phyloP scores from a whole-genome alignment of 2,329 filamentous ascomycete species.

The Alternaria ethzedia region DNA sequence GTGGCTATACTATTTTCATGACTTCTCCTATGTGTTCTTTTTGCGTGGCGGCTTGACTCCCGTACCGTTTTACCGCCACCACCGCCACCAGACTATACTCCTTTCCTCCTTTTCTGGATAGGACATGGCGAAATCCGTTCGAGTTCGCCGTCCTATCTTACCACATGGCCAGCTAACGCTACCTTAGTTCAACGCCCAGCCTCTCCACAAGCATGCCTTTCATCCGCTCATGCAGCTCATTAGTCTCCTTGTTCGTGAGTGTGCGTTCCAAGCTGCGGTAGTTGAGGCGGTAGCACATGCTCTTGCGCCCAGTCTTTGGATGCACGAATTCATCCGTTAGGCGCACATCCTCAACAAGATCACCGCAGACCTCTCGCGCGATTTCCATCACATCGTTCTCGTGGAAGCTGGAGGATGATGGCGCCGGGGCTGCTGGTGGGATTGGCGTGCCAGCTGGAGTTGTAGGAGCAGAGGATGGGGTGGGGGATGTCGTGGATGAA shows the following conservation, averaged over 20 bases:
- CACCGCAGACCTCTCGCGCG: slow-evolving; percentile 80
- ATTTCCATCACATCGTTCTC: slow-evolving; percentile 99
- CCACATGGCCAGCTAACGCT: background rate
- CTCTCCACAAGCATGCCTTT: slow-evolving; percentile 68
- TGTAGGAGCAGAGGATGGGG: background rate
- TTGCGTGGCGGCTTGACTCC: background rate
- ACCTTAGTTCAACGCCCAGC: slow-evolving; percentile 81
- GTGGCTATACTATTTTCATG: background rate
- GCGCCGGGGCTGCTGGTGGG: slow-evolving; percentile 49
- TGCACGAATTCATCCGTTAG: slow-evolving; percentile 88
- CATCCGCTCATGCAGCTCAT: slow-evolving; percentile 75
- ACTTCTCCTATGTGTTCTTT: background rate
- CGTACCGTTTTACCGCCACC: background rate
- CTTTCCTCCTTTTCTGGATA: background rate
- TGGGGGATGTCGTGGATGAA: slow-evolving; percentile 16
- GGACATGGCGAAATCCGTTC: background rate
- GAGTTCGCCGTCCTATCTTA: background rate
- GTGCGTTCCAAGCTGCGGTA: slow-evolving; percentile 93
- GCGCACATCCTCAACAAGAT: slow-evolving; percentile 84
- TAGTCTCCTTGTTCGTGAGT: slow-evolving; percentile 81
- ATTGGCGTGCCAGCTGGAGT: slow-evolving; percentile 3
- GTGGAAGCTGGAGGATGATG: slow-evolving; percentile 64
- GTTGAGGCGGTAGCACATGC: slow-evolving; percentile 90
- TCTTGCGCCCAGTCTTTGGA: slow-evolving; percentile 81
- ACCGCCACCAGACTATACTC: background rate